Conservation (phyloP, 169 alveolate genomes). For the Babesia bigemina region DNA sequence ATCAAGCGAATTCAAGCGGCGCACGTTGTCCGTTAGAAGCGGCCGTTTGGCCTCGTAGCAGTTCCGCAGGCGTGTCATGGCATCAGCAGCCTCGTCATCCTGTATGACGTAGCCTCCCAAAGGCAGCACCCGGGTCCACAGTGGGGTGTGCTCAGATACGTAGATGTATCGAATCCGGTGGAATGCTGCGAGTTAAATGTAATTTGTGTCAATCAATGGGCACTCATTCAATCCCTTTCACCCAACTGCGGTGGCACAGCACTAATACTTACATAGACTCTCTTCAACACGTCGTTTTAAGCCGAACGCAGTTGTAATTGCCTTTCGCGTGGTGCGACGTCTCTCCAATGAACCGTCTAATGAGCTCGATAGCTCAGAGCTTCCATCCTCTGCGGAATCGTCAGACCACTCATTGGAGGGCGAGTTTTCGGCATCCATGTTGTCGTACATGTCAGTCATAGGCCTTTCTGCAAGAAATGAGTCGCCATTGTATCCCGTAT, state of each 20-base stretch:
- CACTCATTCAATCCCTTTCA: no score
- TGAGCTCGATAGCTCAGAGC: not conserved
- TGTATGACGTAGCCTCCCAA: not conserved
- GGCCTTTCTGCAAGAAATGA: not conserved
- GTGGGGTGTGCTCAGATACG: not conserved
- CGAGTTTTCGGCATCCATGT: not conserved
- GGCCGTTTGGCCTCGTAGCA: not conserved
- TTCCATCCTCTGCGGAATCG: not conserved
- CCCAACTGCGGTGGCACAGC: no score
- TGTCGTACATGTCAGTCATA: not conserved
- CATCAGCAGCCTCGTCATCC: not conserved
- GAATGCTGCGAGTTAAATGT: not conserved
- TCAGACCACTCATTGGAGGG: not conserved
- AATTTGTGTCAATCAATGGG: no score
- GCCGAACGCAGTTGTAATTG: not conserved
- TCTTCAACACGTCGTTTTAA: not conserved
- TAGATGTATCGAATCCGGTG: slow-evolving; percentile 18
- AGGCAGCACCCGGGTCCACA: not conserved
- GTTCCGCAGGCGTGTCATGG: not conserved
- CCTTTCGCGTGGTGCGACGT: not conserved
- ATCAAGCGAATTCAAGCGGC: not conserved
- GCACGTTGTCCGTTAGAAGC: not conserved
- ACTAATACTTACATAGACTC: not conserved
- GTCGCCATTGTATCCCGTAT: not conserved
- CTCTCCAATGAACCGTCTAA: not conserved